Percentiles rank a stretch among this genome's conserved stretches.
Conservation (phyloP, 73 alveolate genomes). For the Durusdinium trenchii region DNA sequence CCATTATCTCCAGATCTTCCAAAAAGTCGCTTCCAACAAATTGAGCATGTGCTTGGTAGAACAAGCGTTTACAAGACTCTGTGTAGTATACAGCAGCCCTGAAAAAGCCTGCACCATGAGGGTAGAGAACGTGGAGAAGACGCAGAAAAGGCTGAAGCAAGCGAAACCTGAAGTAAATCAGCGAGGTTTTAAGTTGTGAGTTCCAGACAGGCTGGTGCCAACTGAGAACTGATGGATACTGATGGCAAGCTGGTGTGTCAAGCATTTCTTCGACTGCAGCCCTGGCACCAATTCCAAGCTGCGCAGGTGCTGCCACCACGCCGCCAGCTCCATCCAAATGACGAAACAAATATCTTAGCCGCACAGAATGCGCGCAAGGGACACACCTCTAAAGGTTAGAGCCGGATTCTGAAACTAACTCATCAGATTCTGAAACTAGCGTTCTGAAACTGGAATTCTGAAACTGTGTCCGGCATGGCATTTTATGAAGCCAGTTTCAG, state of each 20-base stretch:
- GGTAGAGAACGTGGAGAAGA: constrained; percentile 73
- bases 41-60: no score
- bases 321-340: constrained; percentile 86
- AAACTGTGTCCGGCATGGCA: no score
- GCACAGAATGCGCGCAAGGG: neutral
- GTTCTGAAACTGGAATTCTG: no score
- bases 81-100: neutral
- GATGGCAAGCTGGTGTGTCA: neutral
- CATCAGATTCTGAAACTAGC: no score
- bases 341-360: constrained; percentile 60
- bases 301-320: constrained; percentile 66
- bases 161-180: constrained; percentile 38
- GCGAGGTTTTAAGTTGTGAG: neutral
- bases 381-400: no score
- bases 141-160: constrained; percentile 89
- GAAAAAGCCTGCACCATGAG: constrained; percentile 75
- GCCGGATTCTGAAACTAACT: no score
- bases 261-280: neutral
- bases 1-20: no score
- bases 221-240: neutral
- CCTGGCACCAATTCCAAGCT: constrained; percentile 73
- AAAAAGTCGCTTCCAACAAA: neutral
- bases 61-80: neutral
- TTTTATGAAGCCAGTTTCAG: no score
- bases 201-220: neutral